Evolutionary conservation across 83 land plant species (phyloP), one percentile per base, ranked within the genome.

Genomic region (Picea engelmannii): DNA sequence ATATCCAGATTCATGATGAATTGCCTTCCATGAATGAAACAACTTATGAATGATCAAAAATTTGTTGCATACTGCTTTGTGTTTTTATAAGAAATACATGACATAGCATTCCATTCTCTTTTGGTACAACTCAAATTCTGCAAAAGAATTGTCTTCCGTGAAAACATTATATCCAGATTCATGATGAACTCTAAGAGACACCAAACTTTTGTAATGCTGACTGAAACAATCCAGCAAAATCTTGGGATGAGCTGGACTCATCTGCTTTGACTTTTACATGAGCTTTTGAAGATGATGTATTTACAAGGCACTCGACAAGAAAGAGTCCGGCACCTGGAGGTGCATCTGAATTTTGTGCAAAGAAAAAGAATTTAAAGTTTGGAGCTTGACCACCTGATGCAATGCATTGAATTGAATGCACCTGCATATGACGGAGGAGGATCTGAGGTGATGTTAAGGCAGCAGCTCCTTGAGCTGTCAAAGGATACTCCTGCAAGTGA

Each of bases 341-440:
- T 40, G 84, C 70, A 25, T 91, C 95, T 24, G 86, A 90, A 83
- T 88, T 87, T 82, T 98, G 99, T 65, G 97, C 99, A 85, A 90
- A 96, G 91, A 98, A 98, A 88, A 98, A 98, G 89, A 95, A 96
- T 88, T 94, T 97, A 81, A 93, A 94, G 76, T 92, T 93, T 9
- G 99, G 99, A 42, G 94, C 80, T 81, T 95, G 93, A 55, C 98
- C 97, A 68, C 99, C 99, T 1, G 98, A 96, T 49, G 99, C 99
- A 78, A 98, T 96, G 92, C 97, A 96, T 64, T 96, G 96, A 17
- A 98, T 90, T 78, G 91, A 94, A 60, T 96, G 81, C 42, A 83
- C 85, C 86, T 94, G 96, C 99, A 98, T 96, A 80, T 98, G 96
- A 77, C 88, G 85, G 13, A 95, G 84, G 42, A 98, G 91, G 5